Percentiles rank a stretch among this genome's conserved stretches.
Evolutionary conservation across 805 yeast genomes (phyloP).

Genomic region (Saturnispora dispora): DNA sequence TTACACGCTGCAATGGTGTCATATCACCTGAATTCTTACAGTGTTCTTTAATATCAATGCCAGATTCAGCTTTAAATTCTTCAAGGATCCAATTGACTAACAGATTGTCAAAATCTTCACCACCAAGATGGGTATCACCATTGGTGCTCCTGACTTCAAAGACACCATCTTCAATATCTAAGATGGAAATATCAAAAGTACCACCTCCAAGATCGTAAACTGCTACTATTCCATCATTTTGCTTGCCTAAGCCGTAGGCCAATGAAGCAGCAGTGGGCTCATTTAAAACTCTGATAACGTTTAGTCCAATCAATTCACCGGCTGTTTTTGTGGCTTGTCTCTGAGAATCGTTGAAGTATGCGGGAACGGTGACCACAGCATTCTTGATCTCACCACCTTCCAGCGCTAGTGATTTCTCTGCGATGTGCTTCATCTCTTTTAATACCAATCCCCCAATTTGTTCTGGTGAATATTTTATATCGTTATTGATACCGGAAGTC

Average conservation of each 20-base stretch:
- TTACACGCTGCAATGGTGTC: constrained; percentile 76
- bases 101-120: constrained; percentile 82
- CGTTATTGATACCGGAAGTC: constrained; percentile 46
- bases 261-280: constrained; percentile 90
- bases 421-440: constrained; percentile 92
- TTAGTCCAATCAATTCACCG: constrained; percentile 88
- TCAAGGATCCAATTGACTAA: constrained; percentile 73
- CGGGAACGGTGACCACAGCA: constrained; percentile 88
- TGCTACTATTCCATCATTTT: constrained; percentile 66
- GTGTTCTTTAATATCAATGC: constrained; percentile 38
- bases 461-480: constrained; percentile 84
- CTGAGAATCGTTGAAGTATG: constrained; percentile 82
- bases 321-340: constrained; percentile 91
- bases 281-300: constrained; percentile 76
- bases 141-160: constrained; percentile 93
- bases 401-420: constrained; percentile 56
- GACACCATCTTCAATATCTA: constrained; percentile 94
- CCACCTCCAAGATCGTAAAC: constrained; percentile 98
- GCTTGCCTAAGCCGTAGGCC: constrained; percentile 80
- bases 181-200: constrained; percentile 90
- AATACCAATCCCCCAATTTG: constrained; percentile 90
- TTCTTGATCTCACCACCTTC: constrained; percentile 64
- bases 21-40: constrained; percentile 35
- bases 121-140: constrained; percentile 89
- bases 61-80: constrained; percentile 66